Evolutionary conservation across 2,329 filamentous ascomycete genomes (phyloP).

Genomic region (Domatiomyces catenatus): DNA sequence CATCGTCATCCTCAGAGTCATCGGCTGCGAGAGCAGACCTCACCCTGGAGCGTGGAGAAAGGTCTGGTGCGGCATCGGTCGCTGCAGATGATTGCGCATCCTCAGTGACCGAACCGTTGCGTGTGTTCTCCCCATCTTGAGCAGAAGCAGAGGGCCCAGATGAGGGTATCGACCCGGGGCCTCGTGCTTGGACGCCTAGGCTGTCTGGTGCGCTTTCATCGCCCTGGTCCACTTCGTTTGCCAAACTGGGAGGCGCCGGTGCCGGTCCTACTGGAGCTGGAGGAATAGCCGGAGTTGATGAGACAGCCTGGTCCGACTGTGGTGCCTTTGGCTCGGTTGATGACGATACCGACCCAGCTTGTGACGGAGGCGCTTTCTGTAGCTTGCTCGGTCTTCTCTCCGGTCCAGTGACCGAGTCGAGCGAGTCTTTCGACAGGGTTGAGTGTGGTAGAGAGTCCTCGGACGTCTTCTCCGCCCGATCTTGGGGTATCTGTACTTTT

Average conservation of each 20-base stretch:
- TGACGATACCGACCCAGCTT: slow-evolving; percentile 19
- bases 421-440: slow-evolving; percentile 30
- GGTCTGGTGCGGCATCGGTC: background rate
- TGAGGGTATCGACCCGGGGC: slow-evolving; percentile 4
- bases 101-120: slow-evolving; percentile 11
- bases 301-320: slow-evolving; percentile 25
- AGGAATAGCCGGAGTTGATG: slow-evolving; percentile 1
- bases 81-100: background rate
- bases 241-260: slow-evolving; percentile 8
- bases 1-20: slow-evolving; percentile 15
- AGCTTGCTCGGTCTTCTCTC: slow-evolving; percentile 52
- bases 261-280: slow-evolving; percentile 7
- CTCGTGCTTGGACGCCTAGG: background rate
- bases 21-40: slow-evolving; percentile 16
- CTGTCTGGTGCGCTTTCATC: slow-evolving; percentile 1
- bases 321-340: slow-evolving; percentile 13
- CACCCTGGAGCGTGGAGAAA: slow-evolving; percentile 12
- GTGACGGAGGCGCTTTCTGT: slow-evolving; percentile 46
- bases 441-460: slow-evolving; percentile 39
- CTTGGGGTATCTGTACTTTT: slow-evolving; percentile 33
- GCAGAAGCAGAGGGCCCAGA: slow-evolving; percentile 14
- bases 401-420: slow-evolving; percentile 27
- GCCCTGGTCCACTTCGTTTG: slow-evolving; percentile 7
- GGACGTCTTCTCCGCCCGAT: slow-evolving; percentile 43
- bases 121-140: slow-evolving; percentile 12